A percentile compares a stretch with the other conserved stretches of the same genome.
phyloP scores from a whole-genome alignment of 768 basidiomycete genomes.

The Naganishia friedmannii region DNA sequence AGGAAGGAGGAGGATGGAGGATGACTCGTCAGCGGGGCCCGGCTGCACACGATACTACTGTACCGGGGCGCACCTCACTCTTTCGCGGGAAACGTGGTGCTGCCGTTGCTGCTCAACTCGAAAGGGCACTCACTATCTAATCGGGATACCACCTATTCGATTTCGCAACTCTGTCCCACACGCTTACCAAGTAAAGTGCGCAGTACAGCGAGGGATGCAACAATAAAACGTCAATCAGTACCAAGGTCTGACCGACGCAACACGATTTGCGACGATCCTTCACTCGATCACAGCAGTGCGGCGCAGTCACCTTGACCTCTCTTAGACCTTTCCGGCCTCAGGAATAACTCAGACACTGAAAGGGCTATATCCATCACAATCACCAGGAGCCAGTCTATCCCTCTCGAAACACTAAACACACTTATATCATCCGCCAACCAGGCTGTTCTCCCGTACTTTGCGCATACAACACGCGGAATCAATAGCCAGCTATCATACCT shows the following conservation, averaged over 20 bases:
- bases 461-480: background rate
- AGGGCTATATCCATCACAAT: background rate
- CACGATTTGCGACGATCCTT: background rate
- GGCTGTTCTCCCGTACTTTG: background rate
- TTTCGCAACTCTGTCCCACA: too few species aligned
- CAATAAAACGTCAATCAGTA: background rate
- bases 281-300: background rate
- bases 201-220: background rate
- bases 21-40: slow-evolving; percentile 14
- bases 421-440: background rate
- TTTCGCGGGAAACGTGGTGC: too few species aligned
- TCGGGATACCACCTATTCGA: too few species aligned
- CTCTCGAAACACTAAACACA: background rate
- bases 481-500: background rate
- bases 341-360: background rate
- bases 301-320: background rate
- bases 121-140: too few species aligned
- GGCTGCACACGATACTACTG: background rate
- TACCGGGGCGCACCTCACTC: background rate
- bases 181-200: background rate
- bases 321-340: background rate
- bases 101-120: too few species aligned
- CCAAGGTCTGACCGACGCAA: background rate
- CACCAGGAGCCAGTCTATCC: background rate
- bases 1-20: background rate